Evolutionary conservation across 2,329 filamentous ascomycete species (phyloP).

Genomic region (Diplodia seriata): DNA sequence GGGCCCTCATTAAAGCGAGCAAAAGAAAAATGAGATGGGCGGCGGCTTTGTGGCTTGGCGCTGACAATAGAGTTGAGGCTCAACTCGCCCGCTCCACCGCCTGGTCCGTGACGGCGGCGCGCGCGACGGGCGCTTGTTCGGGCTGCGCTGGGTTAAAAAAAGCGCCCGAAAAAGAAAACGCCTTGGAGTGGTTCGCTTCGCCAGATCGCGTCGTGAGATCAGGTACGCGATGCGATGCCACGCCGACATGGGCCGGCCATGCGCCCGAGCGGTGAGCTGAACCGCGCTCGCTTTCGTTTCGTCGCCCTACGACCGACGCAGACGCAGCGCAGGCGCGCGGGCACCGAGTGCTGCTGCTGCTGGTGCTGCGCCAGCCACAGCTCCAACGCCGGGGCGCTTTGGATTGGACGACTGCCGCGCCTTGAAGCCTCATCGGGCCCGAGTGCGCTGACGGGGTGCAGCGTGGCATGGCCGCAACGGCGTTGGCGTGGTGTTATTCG

Average conservation of each 20-base stretch:
- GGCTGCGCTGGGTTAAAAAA: not conserved
- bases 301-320: slow-evolving; percentile 15
- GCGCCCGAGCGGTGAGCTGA: slow-evolving; percentile 25
- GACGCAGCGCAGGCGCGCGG: not conserved
- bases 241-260: slow-evolving; percentile 4
- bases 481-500: not conserved
- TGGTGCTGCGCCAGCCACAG: not conserved
- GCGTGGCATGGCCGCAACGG: not conserved
- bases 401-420: not conserved
- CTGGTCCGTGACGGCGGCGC: slow-evolving; percentile 12
- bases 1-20: slow-evolving; percentile 5
- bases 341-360: not conserved
- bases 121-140: slow-evolving; percentile 18
- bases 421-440: not conserved
- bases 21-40: slow-evolving; percentile 21
- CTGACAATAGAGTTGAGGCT: slow-evolving; percentile 19
- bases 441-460: slow-evolving; percentile 13
- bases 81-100: slow-evolving; percentile 8
- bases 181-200: not conserved
- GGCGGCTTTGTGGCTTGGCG: not conserved
- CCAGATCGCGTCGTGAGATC: slow-evolving; percentile 21
- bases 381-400: not conserved
- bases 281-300: slow-evolving; percentile 25
- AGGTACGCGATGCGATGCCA: not conserved
- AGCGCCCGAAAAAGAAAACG: slow-evolving; percentile 9